These are phyloP conservation scores for Chrysoporthe puriensis DNA, from an alignment of 2,329 filamentous ascomycete genomes.

Conservation along the genomic window DNA sequence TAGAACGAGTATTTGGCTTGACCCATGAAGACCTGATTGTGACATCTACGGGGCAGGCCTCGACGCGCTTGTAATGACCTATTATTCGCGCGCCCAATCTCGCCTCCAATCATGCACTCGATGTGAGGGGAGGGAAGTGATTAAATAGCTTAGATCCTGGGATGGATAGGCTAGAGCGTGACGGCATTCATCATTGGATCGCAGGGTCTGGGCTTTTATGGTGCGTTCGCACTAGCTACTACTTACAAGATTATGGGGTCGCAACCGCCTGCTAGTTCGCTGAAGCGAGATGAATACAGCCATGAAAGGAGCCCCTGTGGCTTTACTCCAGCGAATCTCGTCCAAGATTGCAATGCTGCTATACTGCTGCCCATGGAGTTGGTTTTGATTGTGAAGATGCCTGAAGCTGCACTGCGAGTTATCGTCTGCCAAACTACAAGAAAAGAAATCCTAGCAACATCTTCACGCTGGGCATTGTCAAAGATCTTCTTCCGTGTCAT, in stretches of 20 bases:
- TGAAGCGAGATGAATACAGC: not conserved
- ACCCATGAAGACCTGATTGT: no score
- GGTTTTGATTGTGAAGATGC: not conserved
- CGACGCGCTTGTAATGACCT: not conserved
- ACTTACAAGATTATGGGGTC: not conserved
- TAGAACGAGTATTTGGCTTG: no score
- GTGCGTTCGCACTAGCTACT: not conserved
- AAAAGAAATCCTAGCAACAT: not conserved
- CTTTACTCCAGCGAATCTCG: not conserved
- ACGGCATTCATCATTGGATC: not conserved
- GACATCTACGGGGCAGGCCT: no score
- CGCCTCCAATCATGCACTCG: not conserved
- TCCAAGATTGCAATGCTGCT: not conserved
- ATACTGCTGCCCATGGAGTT: not conserved
- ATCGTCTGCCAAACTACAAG: not conserved
- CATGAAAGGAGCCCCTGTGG: not conserved
- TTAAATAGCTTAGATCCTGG: not conserved
- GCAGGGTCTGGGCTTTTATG: not conserved
- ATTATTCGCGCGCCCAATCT: not conserved
- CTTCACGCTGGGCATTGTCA: slow-evolving; percentile 11
- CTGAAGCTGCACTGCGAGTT: not conserved
- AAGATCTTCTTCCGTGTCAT: slow-evolving; percentile 36
- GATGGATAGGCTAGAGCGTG: not conserved
- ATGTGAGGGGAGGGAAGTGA: not conserved
- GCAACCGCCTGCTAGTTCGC: not conserved